Evolutionary conservation across 106 monocot species (phyloP), one percentile per base, ranked within the genome.

Genomic region (Dendrobium huoshanense): DNA sequence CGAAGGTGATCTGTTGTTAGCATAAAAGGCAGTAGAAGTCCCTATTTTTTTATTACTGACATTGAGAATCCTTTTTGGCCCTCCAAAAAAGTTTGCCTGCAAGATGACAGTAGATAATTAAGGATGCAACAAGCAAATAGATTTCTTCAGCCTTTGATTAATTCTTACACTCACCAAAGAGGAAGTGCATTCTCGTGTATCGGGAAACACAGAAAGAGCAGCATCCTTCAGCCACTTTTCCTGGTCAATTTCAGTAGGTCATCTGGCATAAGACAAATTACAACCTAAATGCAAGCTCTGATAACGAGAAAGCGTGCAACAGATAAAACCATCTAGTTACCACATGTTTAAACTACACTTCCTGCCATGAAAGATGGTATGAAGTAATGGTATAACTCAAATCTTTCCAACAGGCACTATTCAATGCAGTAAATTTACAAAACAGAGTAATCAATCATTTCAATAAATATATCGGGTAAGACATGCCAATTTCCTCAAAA

Each of bases 191-290:
- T 91, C 89, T 77, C 81, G 78, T 59, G 95, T 99, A 83, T 99
- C 98, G 15, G 84, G 79, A 85, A 99, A 99, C 41, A 88, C 41
- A 78, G 80, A 84, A 82, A 99, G 95, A 15, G 90, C 92, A 81
- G 89, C 79, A 80, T 95, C 92, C 87, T 91, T 95, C 78, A 99
- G 82, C 92, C 92, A 99, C 13, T 37, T 80, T 99, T 99, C 98
- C 98, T 99, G 94, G 83, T 81, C 83, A 92, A 94, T 84, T 89
- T 94, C 87, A 94, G 89, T 84, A 92, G 80, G 80, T 75, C 86
- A 75, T 92, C 90, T 88, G 87, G 81, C 87, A 88, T 89, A 92
- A 96, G 92, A 94, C 75, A 92, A 79, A 87, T 79, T 37, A 87
- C 80, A 88, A 87, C n/a, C 89, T 91, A 84, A 85, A 80, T 80